These are phyloP conservation scores for Claviceps africana DNA, from an alignment of 2,329 filamentous ascomycete species.

Conservation along the genomic window DNA sequence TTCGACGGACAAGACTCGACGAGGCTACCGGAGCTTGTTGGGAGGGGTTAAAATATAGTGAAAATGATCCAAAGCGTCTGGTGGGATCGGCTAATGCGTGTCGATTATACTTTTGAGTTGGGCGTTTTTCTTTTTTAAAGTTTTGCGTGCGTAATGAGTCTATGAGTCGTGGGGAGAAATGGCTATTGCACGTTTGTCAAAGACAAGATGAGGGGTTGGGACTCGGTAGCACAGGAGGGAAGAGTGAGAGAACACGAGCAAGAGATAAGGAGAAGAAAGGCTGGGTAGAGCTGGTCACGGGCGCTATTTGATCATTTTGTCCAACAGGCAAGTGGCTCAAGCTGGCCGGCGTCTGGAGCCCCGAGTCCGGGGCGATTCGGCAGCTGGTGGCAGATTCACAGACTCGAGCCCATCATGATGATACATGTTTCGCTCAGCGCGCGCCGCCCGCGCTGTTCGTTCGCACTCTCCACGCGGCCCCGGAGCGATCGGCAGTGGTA, in stretches of 20 bases:
- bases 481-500: slow-evolving; percentile 7
- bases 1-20: not conserved
- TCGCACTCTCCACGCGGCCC: not conserved
- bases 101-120: not conserved
- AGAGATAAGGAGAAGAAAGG: not conserved
- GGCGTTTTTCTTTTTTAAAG: not conserved
- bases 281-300: not conserved
- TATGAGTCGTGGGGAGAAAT: not conserved
- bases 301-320: not conserved
- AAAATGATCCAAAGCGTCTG: not conserved
- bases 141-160: not conserved
- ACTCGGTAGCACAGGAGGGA: not conserved
- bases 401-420: not conserved
- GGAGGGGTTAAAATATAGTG: not conserved
- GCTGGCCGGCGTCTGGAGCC: not conserved
- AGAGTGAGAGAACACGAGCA: not conserved
- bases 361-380: not conserved
- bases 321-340: not conserved
- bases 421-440: not conserved
- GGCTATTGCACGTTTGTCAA: not conserved
- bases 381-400: not conserved
- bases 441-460: not conserved
- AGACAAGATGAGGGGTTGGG: no score
- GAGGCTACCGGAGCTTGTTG: not conserved
- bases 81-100: not conserved